Base-by-base conservation (phyloP, 1,284 basidiomycete genomes). In the Gomphus sp. region DNA sequence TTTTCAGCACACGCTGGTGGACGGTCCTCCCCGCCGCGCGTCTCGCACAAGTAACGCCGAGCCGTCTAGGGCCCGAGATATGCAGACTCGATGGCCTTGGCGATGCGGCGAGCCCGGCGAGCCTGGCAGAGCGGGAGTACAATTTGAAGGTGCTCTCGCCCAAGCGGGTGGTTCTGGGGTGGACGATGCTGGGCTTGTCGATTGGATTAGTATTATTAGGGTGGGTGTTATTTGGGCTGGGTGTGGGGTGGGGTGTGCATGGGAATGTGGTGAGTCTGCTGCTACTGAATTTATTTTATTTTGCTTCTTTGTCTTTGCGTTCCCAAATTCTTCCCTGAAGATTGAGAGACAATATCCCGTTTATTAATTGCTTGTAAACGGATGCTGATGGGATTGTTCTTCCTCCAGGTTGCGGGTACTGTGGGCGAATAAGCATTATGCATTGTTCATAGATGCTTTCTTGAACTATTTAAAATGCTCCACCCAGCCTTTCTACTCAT, bases 201-300 rank as follows among this genome's bases (percentile, higher is more conserved):
- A 52, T 71, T 7, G 69, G 65, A 7, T 63, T 76, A 51, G 69
- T 77, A 45, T 55, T 75, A 47, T 64, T 76, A 41, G 75, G 72
- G n/a, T 77, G 75, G 75, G 65, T 74, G 49, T 71, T 77, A 68
- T 77, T 77, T 62, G 75, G 74, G 4, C 55, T 77, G 53, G n/a
- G n/a, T n/a, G n/a, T n/a, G n/a, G n/a, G n/a, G n/a, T n/a, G n/a
- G n/a, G n/a, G n/a, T n/a, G n/a, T n/a, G n/a, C 74, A 76, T 63
- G 74, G 73, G 31, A 67, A 43, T 36, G 50, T 54, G 50, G 52
- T 58, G 41, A 45, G 51, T 52, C 1, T 22, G n/a, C 18, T 33
- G 4, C 28, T 16, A 39, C 39, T 39, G 14, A 11, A 6, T 39
- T 39, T 39, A 39, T 39, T 22, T 22, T 22, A 22, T 39, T 39